Percentiles rank a stretch among this genome's conserved stretches.
Evolutionary conservation across 2,329 filamentous ascomycete genomes (phyloP).

Genomic region (Mycosphaerella sp.): DNA sequence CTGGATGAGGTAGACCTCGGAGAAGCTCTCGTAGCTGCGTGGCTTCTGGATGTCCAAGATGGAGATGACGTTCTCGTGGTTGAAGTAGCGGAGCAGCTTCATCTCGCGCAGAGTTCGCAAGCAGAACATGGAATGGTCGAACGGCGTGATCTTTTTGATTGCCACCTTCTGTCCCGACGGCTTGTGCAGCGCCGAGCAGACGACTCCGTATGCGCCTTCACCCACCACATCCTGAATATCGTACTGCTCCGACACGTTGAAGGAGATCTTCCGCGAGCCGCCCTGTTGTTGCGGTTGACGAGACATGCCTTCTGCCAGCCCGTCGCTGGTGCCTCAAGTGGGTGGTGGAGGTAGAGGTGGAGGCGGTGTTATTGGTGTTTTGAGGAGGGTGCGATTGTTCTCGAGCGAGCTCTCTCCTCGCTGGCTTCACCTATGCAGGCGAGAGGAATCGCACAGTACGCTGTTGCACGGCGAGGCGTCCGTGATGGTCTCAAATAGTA

Average conservation of each 20-base stretch:
- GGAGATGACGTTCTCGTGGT: slow-evolving; percentile 99
- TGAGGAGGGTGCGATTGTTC: neutral
- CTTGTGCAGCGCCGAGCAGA: slow-evolving; percentile 97
- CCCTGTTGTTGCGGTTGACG: slow-evolving; percentile 25
- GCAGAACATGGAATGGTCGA: slow-evolving; percentile 61
- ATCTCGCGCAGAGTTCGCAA: slow-evolving; percentile 94
- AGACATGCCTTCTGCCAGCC: slow-evolving; percentile 18
- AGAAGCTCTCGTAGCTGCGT: slow-evolving; percentile 89
- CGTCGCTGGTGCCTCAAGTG: slow-evolving; percentile 2
- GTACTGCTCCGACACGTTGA: slow-evolving; percentile 99
- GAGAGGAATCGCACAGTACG: neutral
- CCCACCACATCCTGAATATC: slow-evolving; percentile 99
- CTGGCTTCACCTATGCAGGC: neutral
- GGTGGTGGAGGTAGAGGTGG: neutral
- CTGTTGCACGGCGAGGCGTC: neutral
- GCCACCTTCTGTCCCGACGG: slow-evolving; percentile 97
- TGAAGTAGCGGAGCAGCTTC: slow-evolving; percentile 98
- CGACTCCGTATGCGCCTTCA: slow-evolving; percentile 96
- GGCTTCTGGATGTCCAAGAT: slow-evolving; percentile 99
- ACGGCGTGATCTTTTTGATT: slow-evolving; percentile 99
- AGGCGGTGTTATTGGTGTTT: no score
- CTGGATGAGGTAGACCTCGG: slow-evolving; percentile 97
- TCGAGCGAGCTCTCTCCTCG: neutral
- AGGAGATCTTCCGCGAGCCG: slow-evolving; percentile 85
- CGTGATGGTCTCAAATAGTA: neutral